Conservation (phyloP, 176 grass and related monocot genomes). For the Hordeum marinum region DNA sequence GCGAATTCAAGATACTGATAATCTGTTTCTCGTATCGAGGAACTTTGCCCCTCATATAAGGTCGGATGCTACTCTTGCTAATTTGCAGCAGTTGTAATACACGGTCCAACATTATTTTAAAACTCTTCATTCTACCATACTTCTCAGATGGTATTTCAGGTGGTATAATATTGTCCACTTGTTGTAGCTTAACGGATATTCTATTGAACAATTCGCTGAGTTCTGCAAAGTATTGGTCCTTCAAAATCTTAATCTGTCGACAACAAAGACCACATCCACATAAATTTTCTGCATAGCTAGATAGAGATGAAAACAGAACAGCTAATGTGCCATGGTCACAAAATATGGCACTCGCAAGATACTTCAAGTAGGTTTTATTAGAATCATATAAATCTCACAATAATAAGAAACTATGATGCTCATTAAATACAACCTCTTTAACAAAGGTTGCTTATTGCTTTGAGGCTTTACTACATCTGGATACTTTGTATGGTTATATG, state of each 20-base stretch:
- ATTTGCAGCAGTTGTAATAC: constrained; percentile 43
- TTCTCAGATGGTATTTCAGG: constrained; percentile 37
- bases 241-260: constrained; percentile 66
- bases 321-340: not conserved
- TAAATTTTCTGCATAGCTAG: not conserved
- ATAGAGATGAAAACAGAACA: not conserved
- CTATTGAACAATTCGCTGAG: constrained; percentile 59
- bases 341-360: not conserved
- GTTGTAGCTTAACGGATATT: constrained; percentile 61
- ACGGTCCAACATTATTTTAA: constrained; percentile 52
- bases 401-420: not conserved
- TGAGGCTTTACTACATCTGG: not conserved
- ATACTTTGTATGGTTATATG: not conserved
- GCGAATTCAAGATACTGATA: constrained; percentile 38
- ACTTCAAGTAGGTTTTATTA: not conserved
- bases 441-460: not conserved
- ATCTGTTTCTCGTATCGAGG: constrained; percentile 64
- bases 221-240: constrained; percentile 60
- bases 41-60: constrained; percentile 45
- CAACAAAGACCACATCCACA: not conserved
- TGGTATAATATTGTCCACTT: constrained; percentile 44
- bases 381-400: not conserved
- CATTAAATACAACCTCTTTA: not conserved
- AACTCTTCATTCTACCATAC: constrained; percentile 61
- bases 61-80: constrained; percentile 48